Evolutionary conservation across 192 early-diverging fungal species (phyloP).

Genomic region (Coemansia reversa): DNA sequence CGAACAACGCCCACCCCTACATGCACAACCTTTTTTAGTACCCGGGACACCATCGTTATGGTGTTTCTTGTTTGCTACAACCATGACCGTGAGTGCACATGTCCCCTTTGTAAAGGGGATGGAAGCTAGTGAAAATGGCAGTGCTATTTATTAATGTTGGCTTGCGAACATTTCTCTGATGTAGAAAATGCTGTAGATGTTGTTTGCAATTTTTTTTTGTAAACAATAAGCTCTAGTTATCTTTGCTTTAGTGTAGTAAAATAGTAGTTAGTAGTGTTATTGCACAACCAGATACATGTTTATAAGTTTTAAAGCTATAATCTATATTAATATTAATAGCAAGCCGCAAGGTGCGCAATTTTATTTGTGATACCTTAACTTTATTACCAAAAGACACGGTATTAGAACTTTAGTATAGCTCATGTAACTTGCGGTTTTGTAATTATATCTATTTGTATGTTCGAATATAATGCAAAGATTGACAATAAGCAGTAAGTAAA

Average conservation of each 20-base stretch:
- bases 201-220: not conserved
- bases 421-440: not conserved
- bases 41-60: not conserved
- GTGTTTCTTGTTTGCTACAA: not conserved
- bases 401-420: not conserved
- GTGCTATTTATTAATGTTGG: not conserved
- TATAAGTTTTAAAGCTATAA: not conserved
- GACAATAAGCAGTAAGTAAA: not conserved
- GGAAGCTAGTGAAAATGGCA: slow-evolving; percentile 8
- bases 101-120: slow-evolving; percentile 29
- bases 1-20: not conserved
- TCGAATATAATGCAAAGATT: not conserved
- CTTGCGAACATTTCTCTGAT: not conserved
- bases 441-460: not conserved
- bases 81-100: slow-evolving; percentile 40
- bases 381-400: not conserved
- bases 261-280: not conserved
- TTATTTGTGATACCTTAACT: not conserved
- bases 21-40: not conserved
- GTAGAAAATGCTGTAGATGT: not conserved
- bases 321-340: not conserved
- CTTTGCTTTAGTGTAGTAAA: not conserved
- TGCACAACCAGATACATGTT: not conserved
- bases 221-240: not conserved
- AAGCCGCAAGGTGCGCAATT: not conserved